Evolutionary conservation across 179 eudicot genomes (phyloP).

Genomic region (Vitellaria paradoxa): DNA sequence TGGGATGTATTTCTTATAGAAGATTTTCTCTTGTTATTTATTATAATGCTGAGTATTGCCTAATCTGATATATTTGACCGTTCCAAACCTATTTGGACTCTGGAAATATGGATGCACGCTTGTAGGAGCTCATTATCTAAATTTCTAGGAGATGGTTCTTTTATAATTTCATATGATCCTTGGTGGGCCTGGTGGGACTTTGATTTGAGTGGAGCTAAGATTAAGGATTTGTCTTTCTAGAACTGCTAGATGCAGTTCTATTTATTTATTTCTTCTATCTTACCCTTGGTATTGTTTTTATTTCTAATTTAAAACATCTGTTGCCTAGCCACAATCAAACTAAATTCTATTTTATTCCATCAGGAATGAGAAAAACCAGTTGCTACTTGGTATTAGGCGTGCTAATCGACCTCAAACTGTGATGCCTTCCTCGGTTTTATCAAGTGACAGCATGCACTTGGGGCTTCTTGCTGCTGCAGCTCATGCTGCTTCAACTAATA

Average conservation of each 20-base stretch:
- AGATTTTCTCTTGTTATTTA: not conserved
- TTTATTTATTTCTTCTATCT: not conserved
- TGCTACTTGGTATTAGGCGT: conserved; percentile 65
- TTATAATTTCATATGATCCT: not conserved
- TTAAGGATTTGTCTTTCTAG: not conserved
- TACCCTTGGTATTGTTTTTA: not conserved
- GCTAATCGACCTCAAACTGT: conserved; percentile 70
- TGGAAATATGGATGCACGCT: not conserved
- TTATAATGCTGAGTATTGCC: not conserved
- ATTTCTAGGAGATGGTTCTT: not conserved
- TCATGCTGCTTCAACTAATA: conserved; percentile 71
- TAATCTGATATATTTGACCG: not conserved
- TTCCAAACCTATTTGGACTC: not conserved
- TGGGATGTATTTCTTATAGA: not conserved
- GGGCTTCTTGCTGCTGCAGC: conserved; percentile 85
- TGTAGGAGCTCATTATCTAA: too few species aligned
- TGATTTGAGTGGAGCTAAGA: not conserved
- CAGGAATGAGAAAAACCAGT: conserved; percentile 66
- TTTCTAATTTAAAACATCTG: not conserved
- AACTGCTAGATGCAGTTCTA: not conserved
- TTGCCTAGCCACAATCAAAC: not conserved
- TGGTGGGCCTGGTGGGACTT: too few species aligned
- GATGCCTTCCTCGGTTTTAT: conserved; percentile 74
- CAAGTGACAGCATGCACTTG: conserved; percentile 80
- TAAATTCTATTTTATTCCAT: not conserved